Conservation (phyloP, 2,329 filamentous ascomycete species). For the Verruconis gallopava region DNA sequence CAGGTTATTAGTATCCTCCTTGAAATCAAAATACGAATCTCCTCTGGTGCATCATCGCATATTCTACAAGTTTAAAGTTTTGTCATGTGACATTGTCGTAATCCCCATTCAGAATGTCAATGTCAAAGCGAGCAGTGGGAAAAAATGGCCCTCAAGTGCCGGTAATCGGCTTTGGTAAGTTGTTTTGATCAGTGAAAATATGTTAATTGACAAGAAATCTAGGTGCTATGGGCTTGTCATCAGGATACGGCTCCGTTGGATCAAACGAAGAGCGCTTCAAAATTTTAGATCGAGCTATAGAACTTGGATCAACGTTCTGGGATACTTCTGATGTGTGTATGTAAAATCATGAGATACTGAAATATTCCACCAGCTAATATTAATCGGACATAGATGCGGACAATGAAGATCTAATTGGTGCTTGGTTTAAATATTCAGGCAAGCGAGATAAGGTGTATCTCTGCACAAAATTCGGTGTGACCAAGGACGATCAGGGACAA, state of each 20-base stretch:
- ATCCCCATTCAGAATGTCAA: background rate
- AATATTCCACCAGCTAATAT: too few relatives aligned
- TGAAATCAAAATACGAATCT: too few relatives aligned
- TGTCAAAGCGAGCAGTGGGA: conserved; percentile 34
- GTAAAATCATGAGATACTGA: too few relatives aligned
- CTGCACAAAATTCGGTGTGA: conserved; percentile 39
- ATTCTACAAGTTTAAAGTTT: too few relatives aligned
- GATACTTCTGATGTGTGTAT: conserved; percentile 27
- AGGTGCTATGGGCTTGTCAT: conserved; percentile 34
- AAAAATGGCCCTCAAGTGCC: conserved; percentile 40
- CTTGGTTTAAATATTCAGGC: conserved; percentile 35
- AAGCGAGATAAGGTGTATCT: conserved; percentile 38
- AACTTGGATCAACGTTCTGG: conserved; percentile 39
- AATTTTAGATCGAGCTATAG: conserved; percentile 38
- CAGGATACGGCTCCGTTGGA: conserved; percentile 35
- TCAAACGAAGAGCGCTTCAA: conserved; percentile 38
- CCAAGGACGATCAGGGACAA: background rate
- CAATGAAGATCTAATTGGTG: conserved; percentile 33
- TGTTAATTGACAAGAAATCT: background rate
- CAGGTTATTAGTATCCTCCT: too few relatives aligned
- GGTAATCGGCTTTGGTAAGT: conserved; percentile 36
- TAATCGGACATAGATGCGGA: conserved; percentile 24
- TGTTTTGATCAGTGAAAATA: background rate
- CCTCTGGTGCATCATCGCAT: too few relatives aligned
- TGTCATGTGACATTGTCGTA: too few relatives aligned